phyloP scores from a whole-genome alignment of 192 early-diverging fungal species.

The Coemansia sp. region DNA sequence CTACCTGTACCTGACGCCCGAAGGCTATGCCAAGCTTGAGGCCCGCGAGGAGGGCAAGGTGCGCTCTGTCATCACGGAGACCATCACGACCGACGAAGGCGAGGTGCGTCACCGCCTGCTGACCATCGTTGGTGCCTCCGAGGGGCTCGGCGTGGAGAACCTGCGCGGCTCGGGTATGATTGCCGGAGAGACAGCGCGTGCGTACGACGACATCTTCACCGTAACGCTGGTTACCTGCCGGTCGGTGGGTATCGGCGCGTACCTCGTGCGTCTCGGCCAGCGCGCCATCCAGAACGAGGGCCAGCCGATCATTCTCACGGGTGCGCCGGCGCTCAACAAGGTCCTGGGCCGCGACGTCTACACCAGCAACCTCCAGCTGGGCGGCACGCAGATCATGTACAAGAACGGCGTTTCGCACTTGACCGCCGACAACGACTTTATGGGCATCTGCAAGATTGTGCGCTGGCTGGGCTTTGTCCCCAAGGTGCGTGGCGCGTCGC shows the following conservation, averaged over 20 bases:
- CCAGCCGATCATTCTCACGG: conserved; percentile 97
- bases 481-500: conserved; percentile 61
- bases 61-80: conserved; percentile 71
- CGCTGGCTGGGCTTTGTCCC: conserved; percentile 95
- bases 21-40: conserved; percentile 65
- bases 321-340: conserved; percentile 96
- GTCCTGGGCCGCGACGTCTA: conserved; percentile 97
- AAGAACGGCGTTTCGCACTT: conserved; percentile 98
- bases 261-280: conserved; percentile 97
- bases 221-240: conserved; percentile 94
- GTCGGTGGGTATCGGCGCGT: conserved; percentile 98
- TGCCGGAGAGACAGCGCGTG: conserved; percentile 92
- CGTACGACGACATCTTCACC: conserved; percentile 98
- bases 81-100: conserved; percentile 60
- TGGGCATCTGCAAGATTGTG: conserved; percentile 87
- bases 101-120: conserved; percentile 78
- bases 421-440: conserved; percentile 92
- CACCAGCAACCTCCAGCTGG: conserved; percentile 95
- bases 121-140: conserved; percentile 78
- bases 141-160: conserved; percentile 97
- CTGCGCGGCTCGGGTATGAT: conserved; percentile 95
- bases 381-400: conserved; percentile 99
- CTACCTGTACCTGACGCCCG: conserved; percentile 84
- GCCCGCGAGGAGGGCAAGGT: conserved; percentile 56
- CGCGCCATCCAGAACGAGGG: conserved; percentile 96